Conservation (phyloP, 208 protist species). For the Leishmania mexicana region DNA sequence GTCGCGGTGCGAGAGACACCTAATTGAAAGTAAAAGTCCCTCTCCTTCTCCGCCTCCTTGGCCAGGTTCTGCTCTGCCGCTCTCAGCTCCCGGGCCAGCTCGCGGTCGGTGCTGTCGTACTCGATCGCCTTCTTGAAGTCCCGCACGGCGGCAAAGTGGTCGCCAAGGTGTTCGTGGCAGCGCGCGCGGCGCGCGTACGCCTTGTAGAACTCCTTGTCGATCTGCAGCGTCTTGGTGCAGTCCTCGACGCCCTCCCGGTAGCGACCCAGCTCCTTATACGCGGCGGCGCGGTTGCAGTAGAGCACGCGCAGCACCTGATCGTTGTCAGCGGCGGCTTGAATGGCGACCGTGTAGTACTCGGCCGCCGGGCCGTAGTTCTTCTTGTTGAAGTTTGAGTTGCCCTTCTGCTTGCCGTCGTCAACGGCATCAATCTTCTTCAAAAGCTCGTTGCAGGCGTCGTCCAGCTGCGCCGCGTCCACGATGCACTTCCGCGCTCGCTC, state of each 20-base stretch:
- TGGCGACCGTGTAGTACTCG: slow-evolving; percentile 79
- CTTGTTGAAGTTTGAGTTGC: slow-evolving; percentile 80
- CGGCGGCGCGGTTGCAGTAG: slow-evolving; percentile 92
- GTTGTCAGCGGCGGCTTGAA: slow-evolving; percentile 66
- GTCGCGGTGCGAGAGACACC: slow-evolving; percentile 66
- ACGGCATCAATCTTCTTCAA: slow-evolving; percentile 71
- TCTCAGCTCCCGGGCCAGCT: slow-evolving; percentile 73
- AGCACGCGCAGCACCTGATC: slow-evolving; percentile 88
- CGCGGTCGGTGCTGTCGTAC: slow-evolving; percentile 68
- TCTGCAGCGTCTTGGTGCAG: slow-evolving; percentile 82
- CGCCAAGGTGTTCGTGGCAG: slow-evolving; percentile 81
- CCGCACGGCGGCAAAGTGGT: slow-evolving; percentile 77
- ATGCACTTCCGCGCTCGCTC: slow-evolving; percentile 64
- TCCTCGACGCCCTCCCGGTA: slow-evolving; percentile 90
- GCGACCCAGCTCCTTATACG: slow-evolving; percentile 86
- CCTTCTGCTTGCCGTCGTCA: slow-evolving; percentile 88
- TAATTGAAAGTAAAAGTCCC: slow-evolving; percentile 90
- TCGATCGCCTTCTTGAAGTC: slow-evolving; percentile 88
- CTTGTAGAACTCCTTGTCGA: slow-evolving; percentile 89
- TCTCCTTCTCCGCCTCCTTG: slow-evolving; percentile 84
- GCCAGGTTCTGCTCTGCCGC: slow-evolving; percentile 63
- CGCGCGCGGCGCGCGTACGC: slow-evolving; percentile 89
- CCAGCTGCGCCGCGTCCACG: slow-evolving; percentile 54
- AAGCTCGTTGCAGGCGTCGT: slow-evolving; percentile 72
- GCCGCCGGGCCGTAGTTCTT: slow-evolving; percentile 78